Evolutionary conservation across 768 basidiomycete species (phyloP), one percentile per base, ranked within the genome.

Genomic region (Hericium alpestre): DNA sequence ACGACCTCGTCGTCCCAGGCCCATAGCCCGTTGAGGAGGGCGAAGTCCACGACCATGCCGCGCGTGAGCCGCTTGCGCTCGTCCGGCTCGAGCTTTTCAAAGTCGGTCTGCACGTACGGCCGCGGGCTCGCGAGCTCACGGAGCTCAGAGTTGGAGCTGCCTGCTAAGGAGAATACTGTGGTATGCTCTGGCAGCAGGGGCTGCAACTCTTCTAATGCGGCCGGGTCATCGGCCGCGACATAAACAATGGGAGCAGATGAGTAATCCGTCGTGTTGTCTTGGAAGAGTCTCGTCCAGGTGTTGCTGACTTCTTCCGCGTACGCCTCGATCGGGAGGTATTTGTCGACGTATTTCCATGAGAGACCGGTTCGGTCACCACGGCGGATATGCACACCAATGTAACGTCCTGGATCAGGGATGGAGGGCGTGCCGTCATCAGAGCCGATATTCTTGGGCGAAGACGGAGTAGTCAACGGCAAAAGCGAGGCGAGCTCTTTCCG

Each of bases 31-130:
- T 76, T 79, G 23, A 86, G 58, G 64, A 87, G 58, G 11, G 86
- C 86, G 58, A 86, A 77, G 66, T 88, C 86, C 6, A 87, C 79
- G 50, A 88, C 65, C 74, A 82, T 79, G 1, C 86, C 86, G 51
- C 73, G 74, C 16, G 84, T 86, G 25, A 79, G 73, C n/a, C 63
- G 64, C 15, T 77, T 67, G 56, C 83, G 70, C 49, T 74, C 72
- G 38, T 69, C 69, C 8, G 67, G 56, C n/a, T 67, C 62, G 20
- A 80, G 62, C 43, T 64, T 56, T 52, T 74, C 65, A 60, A 83
- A 87, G 37, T 75, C 69, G 22, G 69, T 65, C 68, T 86, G 85
- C 37, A 73, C 69, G 62, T 87, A 87, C 50, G 76, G 79, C 20
- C 64, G 65, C 20, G 72, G 73, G 60, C 82, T 81, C 18, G 78